A percentile compares a stretch with the other conserved stretches of the same genome.
phyloP scores from a whole-genome alignment of 345 rosid species.

The Syzygium oleosum region DNA sequence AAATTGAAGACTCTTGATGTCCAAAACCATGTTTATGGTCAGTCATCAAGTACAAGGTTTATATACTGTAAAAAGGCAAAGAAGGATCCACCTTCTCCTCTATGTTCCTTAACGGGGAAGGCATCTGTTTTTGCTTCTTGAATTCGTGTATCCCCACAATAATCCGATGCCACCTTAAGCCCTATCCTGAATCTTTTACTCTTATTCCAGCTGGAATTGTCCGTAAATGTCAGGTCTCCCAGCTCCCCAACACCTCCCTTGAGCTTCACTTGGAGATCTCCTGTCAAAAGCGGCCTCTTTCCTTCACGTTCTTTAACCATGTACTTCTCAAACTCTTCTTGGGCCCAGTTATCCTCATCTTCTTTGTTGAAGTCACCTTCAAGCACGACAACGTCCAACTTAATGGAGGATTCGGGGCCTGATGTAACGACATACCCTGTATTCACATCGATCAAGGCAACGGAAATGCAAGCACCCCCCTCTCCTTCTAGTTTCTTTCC shows the following conservation, averaged over 20 bases:
- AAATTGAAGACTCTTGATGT: neutral
- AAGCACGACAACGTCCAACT: conserved; percentile 23
- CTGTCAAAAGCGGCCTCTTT: neutral
- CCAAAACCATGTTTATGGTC: neutral
- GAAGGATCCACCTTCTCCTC: neutral
- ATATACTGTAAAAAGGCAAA: neutral
- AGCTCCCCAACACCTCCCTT: conserved; percentile 1
- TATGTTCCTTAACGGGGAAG: conserved; percentile 6
- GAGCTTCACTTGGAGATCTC: neutral
- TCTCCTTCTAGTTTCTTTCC: conserved; percentile 30
- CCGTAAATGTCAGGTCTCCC: neutral
- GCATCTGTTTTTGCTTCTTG: neutral
- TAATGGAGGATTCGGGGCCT: conserved; percentile 18
- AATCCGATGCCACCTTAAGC: neutral
- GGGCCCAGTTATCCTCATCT: conserved; percentile 17
- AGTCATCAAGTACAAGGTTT: neutral
- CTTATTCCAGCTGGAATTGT: neutral
- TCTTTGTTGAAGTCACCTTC: conserved; percentile 31
- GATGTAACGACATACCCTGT: conserved; percentile 15
- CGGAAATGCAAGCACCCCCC: conserved; percentile 14
- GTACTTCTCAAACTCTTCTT: conserved; percentile 23
- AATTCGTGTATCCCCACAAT: neutral
- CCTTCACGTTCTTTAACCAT: conserved; percentile 24
- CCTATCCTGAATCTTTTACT: neutral
- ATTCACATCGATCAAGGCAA: conserved; percentile 22